Evolutionary conservation across 345 rosid species (phyloP), one percentile per base, ranked within the genome.

Genomic region (Chamaenerion angustifolium): DNA sequence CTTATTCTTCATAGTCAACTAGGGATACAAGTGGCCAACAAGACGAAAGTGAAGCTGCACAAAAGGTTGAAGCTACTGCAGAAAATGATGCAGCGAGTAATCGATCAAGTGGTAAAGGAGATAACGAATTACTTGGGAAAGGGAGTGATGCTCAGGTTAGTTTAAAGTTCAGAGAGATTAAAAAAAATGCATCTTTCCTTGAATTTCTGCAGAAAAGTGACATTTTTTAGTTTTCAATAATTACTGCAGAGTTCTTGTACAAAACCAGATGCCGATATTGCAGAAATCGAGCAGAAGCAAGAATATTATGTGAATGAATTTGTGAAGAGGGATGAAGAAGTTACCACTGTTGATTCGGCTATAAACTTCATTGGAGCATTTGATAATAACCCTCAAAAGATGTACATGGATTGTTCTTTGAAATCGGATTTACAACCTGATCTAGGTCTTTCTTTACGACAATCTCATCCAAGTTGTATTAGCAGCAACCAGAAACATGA

Each of bases 81-180:
- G 96, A 77, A 69, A 80, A 83, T 61, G 74, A 72, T 64, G 74
- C 79, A 11, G 68, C 73, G 2, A 76, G 79, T 59, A 79, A 76
- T 59, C 72, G 60, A 57, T 68, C 76, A 21, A 21, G 25, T 66
- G 74, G 71, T 14, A 66, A 49, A 59, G 66, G 56, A 51, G 73
- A 62, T 59, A 71, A 56, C 44, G 92, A 71, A 54, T 68, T 53
- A 21, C 35, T 54, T 31, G 88, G 68, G 52, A 80, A 76, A 63
- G 87, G 76, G 46, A 78, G 77, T 59, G 94, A 86, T 64, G 71
- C 74, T 2, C 89, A 83, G 88, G 98, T 90, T 59, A 64, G 85
- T 59, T 31, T 13, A 17, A 35, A 1, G 3, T 40, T n/a, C 17
- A 21, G 4, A 16, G 42, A 31, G 12, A n/a, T n/a, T n/a, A 5